These are phyloP conservation scores for Xylaria intraflava DNA, from an alignment of 495 filamentous ascomycete species.

Conservation along the genomic window DNA sequence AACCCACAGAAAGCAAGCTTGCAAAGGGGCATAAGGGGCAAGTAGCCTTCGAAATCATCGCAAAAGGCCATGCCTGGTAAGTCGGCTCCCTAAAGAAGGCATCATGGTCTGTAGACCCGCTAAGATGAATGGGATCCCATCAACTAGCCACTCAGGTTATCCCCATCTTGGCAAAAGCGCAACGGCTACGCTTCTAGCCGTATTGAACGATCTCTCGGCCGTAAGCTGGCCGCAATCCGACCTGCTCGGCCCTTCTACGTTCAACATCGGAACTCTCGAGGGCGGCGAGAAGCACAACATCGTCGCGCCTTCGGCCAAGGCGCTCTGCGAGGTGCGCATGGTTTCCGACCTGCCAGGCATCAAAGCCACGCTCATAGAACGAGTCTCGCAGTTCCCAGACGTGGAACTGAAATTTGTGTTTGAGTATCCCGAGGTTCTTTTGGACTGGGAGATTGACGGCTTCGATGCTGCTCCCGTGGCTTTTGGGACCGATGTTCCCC, in stretches of 20 bases:
- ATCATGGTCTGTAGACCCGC: background rate
- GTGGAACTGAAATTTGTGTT: slow-evolving; percentile 49
- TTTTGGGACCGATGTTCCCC: slow-evolving; percentile 71
- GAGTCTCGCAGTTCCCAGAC: slow-evolving; percentile 38
- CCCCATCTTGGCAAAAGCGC: slow-evolving; percentile 66
- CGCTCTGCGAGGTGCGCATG: slow-evolving; percentile 56
- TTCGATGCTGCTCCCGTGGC: slow-evolving; percentile 61
- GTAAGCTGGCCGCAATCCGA: slow-evolving; percentile 54
- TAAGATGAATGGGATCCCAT: background rate
- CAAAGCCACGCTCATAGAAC: slow-evolving; percentile 40
- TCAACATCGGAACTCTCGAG: slow-evolving; percentile 61
- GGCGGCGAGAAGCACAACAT: slow-evolving; percentile 70
- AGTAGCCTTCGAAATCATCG: slow-evolving; percentile 51
- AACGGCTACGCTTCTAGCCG: slow-evolving; percentile 55
- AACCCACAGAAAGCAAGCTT: slow-evolving; percentile 66
- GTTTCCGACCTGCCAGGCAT: slow-evolving; percentile 55
- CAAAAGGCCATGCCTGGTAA: slow-evolving; percentile 52
- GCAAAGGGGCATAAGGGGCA: slow-evolving; percentile 69
- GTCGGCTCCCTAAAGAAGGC: background rate
- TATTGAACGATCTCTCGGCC: slow-evolving; percentile 47
- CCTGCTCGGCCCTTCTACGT: slow-evolving; percentile 62
- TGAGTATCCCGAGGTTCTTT: slow-evolving; percentile 55
- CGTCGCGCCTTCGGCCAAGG: slow-evolving; percentile 55
- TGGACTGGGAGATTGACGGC: slow-evolving; percentile 58
- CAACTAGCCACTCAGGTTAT: slow-evolving; percentile 59